phyloP scores from a whole-genome alignment of 371 early-diverging fungal genomes.

The Actinomortierella wolfii region DNA sequence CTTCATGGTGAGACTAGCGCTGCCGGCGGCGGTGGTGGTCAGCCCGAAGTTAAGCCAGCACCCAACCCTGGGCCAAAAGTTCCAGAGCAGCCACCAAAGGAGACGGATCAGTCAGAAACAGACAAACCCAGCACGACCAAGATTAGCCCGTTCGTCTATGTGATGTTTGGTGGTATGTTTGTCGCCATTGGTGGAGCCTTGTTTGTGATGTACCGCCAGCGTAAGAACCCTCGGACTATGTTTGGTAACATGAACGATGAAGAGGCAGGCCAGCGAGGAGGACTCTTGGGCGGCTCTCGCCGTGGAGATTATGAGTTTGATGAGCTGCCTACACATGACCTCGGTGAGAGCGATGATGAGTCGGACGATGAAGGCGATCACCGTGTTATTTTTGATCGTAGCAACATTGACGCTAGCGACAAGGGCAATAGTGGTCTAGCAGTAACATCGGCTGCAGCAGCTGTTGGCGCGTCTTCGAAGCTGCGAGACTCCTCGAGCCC shows the following conservation, averaged over 20 bases:
- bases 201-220: constrained; percentile 42
- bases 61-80: constrained; percentile 2
- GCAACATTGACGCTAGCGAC: constrained; percentile 15
- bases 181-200: constrained; percentile 35
- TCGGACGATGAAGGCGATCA: constrained; percentile 42
- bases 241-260: constrained; percentile 30
- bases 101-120: constrained; percentile 6
- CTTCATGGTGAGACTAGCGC: constrained; percentile 69
- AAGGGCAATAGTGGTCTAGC: constrained; percentile 4
- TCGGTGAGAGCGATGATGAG: constrained; percentile 39
- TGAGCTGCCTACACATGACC: constrained; percentile 35
- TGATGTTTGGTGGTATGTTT: constrained; percentile 46
- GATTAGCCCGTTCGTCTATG: constrained; percentile 37
- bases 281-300: constrained; percentile 26
- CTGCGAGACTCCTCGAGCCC: constrained; percentile 17
- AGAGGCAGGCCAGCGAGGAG: constrained; percentile 39
- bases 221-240: constrained; percentile 26
- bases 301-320: constrained; percentile 45
- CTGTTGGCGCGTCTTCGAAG: constrained; percentile 38
- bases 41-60: neutral
- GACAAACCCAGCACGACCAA: constrained; percentile 4
- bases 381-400: constrained; percentile 26
- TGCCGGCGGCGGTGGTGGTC: constrained; percentile 10
- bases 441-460: constrained; percentile 1
- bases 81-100: constrained; percentile 6